Base-by-base conservation (phyloP, 148 eudicot species). In the Simmondsia chinensis region DNA sequence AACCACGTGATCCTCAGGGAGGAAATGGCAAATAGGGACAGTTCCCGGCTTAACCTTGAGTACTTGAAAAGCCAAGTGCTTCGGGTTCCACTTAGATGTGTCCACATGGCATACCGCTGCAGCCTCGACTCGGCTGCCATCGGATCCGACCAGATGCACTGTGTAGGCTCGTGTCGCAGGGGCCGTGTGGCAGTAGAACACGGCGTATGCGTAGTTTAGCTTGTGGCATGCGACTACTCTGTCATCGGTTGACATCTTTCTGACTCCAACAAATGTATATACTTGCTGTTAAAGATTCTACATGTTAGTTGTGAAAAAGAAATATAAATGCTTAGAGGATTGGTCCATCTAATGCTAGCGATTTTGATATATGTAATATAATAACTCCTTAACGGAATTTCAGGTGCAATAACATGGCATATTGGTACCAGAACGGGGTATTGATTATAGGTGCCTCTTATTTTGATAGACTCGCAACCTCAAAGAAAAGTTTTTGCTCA, bases 1-100 rank as follows among this genome's bases (percentile, higher is more conserved):
- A 39, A 58, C 60, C n/a, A 62, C 33, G 31, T 69, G 69, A 48
- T 69, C 69, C 3, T 63, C 62, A 12, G 67, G 67, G 33, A 71
- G 61, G 28, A 59, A 51, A 31, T 59, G 63, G 20, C 64, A 63
- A 46, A 73, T 19, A 4, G 63, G 61, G 29, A 20, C 35, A 12
- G 23, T 41, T 5, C 68, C 73, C 0, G 68, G 68, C 49, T 62
- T 22, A 23, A 52, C 45, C 42, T 62, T 56, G 8, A 68, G 73
- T 35, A 46, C 24, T 52, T 55, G 61, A 28, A 68, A 62, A 3
- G 65, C 65, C 56, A 64, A 68, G 27, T 51, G 57, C 4, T 68
- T 51, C 7, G 68, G 73, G 41, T 62, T 62, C 73, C 73, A 68
- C 11, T 20, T 52, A 2, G 56, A 50, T 0, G 73, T 68, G 20